Evolutionary conservation across 75 land plant species (phyloP), one percentile per base, ranked within the genome.

Genomic region (Gnetum montanum): DNA sequence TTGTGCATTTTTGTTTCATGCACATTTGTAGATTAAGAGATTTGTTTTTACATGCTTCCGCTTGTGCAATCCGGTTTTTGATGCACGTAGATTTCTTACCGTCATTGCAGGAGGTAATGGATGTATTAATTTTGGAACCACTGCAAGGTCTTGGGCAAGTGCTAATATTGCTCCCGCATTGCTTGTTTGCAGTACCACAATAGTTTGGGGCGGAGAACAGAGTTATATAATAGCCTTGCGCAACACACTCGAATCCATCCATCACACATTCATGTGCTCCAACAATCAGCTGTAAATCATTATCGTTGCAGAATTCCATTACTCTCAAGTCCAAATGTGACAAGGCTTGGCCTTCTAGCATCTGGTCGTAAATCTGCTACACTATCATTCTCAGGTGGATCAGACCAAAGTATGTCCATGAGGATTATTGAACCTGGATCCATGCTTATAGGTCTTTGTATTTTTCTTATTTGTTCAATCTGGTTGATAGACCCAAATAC

Each of bases 171-270:
- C 99, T 20, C 99, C 99, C 7, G 99, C 99, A 74, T n/a, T n/a
- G n/a, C n/a, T 95, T 95, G 57, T 95, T 95, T 56, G 99, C 99
- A 43, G 99, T 78, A 95, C 99, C 99, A 36, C 99, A 95, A 53
- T 95, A 95, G 56, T 95, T 95, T 22, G 99, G 89, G 47, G 99
- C 99, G 6, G 99, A 95, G 65, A 95, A 95, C 47, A 95, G 83
- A 15, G 99, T 95, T 44, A 95, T 95, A 45, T 85, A 54, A 70
- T 95, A 96, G 16, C 99, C 99, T 61, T 95, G 99, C 31, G 99
- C 99, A 83, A 95, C 89, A 3, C 99, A 91, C 70, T 95, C 99
- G 76, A 95, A 95, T 13, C 99, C 99, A 74, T 95, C 99, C 99
- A 95, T 95, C 11, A 95, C 97, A 76, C 99, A 95, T 66, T 95